These are phyloP conservation scores for Colletotrichum falcatum DNA, from an alignment of 2,329 filamentous ascomycete species.

Conservation along the genomic window DNA sequence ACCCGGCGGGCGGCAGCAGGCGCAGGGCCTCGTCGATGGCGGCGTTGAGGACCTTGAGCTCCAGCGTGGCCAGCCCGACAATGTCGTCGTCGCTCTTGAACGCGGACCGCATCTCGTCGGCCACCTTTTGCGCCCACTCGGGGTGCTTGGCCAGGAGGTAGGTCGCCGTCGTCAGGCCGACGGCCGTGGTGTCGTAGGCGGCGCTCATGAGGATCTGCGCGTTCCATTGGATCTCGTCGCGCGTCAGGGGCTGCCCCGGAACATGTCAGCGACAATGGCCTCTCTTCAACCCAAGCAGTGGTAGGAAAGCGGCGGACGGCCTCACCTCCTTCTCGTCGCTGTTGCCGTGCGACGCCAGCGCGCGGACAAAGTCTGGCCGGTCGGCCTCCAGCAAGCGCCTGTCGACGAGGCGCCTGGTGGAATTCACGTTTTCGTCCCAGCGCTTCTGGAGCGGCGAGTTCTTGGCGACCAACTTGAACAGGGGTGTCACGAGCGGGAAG, in stretches of 20 bases:
- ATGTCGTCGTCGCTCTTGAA: not conserved
- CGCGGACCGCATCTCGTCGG: not conserved
- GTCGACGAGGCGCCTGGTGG: not conserved
- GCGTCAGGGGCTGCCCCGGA: not conserved
- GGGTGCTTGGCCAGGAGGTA: not conserved
- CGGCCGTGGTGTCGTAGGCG: not conserved
- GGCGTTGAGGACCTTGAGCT: not conserved
- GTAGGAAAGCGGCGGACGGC: not conserved
- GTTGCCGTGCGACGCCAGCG: not conserved
- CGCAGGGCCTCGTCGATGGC: not conserved
- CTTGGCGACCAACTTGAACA: not conserved
- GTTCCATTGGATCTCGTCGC: not conserved
- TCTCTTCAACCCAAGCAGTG: not conserved
- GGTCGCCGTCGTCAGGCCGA: not conserved
- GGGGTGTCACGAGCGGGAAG: not conserved
- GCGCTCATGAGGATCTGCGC: not conserved
- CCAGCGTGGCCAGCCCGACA: not conserved
- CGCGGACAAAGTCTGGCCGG: not conserved
- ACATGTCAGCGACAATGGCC: not conserved
- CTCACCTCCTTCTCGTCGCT: not conserved
- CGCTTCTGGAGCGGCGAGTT: not conserved
- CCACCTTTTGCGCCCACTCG: not conserved
- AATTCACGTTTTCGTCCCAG: not conserved
- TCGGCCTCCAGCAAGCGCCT: not conserved
- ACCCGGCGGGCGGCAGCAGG: not conserved